These are phyloP conservation scores for Diutina sp. DNA, from an alignment of 1,139 yeast genomes.

Conservation along the genomic window DNA sequence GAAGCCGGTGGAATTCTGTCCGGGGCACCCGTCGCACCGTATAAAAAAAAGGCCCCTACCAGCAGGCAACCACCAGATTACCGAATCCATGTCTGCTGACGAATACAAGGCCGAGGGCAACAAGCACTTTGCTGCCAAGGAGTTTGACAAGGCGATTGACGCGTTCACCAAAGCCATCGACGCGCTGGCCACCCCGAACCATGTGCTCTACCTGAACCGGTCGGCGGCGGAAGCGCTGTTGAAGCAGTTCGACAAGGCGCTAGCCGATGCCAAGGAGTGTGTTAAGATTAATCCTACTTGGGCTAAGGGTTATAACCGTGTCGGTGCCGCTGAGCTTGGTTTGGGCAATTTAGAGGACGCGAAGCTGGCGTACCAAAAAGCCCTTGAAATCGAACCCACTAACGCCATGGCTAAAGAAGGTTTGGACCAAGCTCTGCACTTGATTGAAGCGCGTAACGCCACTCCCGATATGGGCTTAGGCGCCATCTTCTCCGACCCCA, in stretches of 20 bases:
- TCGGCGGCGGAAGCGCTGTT: constrained; percentile 86
- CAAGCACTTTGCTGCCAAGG: constrained; percentile 82
- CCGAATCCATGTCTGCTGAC: constrained; percentile 58
- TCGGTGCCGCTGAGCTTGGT: constrained; percentile 88
- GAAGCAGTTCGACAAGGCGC: constrained; percentile 60
- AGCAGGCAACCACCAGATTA: too few relatives aligned
- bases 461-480: constrained; percentile 69
- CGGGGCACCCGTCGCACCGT: neutral
- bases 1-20: neutral
- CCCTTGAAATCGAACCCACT: constrained; percentile 66
- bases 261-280: constrained; percentile 75
- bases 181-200: constrained; percentile 71
- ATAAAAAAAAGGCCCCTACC: neutral
- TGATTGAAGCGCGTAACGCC: constrained; percentile 28
- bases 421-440: constrained; percentile 51
- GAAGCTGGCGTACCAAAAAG: constrained; percentile 59
- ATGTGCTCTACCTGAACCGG: constrained; percentile 83
- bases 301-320: constrained; percentile 93
- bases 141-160: constrained; percentile 69
- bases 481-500: constrained; percentile 70
- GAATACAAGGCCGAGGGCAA: constrained; percentile 79
- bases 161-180: constrained; percentile 78
- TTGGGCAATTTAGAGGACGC: constrained; percentile 66
- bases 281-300: constrained; percentile 68
- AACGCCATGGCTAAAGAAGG: constrained; percentile 89